Evolutionary conservation across 257 asterid species (phyloP), one percentile per base, ranked within the genome.

Genomic region (Jacaranda copaia): DNA sequence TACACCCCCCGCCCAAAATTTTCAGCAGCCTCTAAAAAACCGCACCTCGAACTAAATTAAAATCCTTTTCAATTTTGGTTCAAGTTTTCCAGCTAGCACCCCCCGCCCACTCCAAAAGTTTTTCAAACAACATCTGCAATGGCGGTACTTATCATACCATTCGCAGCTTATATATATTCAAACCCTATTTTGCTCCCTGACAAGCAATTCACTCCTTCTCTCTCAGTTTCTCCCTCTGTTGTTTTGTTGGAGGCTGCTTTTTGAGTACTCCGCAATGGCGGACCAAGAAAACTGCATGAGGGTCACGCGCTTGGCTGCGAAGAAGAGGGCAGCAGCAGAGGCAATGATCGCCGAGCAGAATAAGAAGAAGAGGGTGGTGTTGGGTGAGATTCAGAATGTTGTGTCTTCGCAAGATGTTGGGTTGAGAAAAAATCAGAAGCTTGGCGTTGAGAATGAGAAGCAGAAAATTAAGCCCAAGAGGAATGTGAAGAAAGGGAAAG

Each of bases 261-360:
- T 58, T 8, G 4, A 35, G 16, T 16, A 8, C 35, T 66, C 70
- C 52, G 53, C 75, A 78, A 95, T 93, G 98, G 92, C 88, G 57
- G 92, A 88, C 84, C 88, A 81, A 74, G 97, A 87, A 62, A 87
- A 79, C 80, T 80, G 85, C 80, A 20, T 15, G 69, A 89, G 97
- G 81, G 87, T 87, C 68, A 91, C 97, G 6, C 94, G 99, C 46
- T 70, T 89, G 86, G 94, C 92, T 75, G 90, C 97, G 56, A 96
- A 83, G 89, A 94, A 85, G 82, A 90, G 97, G 67, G 93, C 94
- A 0, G 94, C 88, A 0, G 87, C 78, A 3, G 97, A 82, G 18
- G 77, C 87, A 15, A 68, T 81, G 42, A 66, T 76, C 14, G n/a
- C 82, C 51, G 81, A 76, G 56, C 84, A 63, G 72, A 64, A 61